These are phyloP conservation scores for Nitzschia sp. DNA, from an alignment of 108 stramenopile species.

Conservation along the genomic window DNA sequence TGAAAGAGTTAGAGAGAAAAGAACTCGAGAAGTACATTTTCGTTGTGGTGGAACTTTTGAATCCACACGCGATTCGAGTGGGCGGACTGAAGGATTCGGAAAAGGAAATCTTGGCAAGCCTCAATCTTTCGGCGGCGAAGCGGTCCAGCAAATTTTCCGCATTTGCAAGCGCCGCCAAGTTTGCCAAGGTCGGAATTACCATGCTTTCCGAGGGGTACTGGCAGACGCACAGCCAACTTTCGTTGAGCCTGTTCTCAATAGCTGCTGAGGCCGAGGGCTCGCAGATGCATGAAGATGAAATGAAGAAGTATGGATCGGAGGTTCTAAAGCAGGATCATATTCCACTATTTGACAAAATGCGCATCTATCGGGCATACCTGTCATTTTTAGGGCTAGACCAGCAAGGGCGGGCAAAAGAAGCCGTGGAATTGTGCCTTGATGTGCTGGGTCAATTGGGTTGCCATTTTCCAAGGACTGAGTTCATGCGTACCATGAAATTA, in stretches of 20 bases:
- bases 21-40: constrained; percentile 4
- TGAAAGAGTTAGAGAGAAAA: constrained; percentile 4
- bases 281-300: neutral
- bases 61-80: neutral
- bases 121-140: constrained; percentile 11
- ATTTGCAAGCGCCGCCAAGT: neutral
- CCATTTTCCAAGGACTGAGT: neutral
- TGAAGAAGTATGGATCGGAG: neutral
- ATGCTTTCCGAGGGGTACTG: neutral
- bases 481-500: neutral
- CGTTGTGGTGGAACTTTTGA: neutral
- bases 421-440: constrained; percentile 5
- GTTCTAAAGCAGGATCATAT: neutral
- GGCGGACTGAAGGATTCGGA: neutral
- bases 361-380: neutral
- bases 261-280: constrained; percentile 3
- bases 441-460: constrained; percentile 12
- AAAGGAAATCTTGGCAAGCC: constrained; percentile 4
- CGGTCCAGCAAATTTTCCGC: constrained; percentile 5
- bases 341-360: constrained; percentile 11
- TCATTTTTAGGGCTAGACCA: neutral
- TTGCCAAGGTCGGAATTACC: neutral
- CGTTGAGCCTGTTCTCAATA: neutral
- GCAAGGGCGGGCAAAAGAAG: neutral
- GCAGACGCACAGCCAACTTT: neutral